phyloP scores from a whole-genome alignment of 192 early-diverging fungal genomes.

The Mortierella alpina region DNA sequence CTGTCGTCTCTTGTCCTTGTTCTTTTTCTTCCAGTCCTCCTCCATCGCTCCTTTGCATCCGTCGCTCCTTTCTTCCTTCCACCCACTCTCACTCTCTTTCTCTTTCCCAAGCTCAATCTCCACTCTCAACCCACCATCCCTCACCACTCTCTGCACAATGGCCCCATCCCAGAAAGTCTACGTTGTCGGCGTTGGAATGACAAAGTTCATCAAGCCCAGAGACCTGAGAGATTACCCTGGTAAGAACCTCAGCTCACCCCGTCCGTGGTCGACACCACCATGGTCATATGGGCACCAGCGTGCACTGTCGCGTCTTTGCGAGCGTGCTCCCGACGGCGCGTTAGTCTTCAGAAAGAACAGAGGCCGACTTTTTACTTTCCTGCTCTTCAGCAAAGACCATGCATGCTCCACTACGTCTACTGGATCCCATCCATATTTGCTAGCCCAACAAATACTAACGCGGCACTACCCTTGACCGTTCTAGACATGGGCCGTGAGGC shows the following conservation, averaged over 20 bases:
- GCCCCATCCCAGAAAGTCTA: conserved; percentile 53
- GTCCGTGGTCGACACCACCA: background rate
- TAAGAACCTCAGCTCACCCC: conserved; percentile 6
- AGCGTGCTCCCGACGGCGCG: no score
- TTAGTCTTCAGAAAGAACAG: no score
- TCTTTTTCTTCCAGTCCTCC: no score
- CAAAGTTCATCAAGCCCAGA: conserved; percentile 69
- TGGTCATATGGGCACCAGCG: no score
- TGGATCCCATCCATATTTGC: background rate
- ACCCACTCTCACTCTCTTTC: background rate
- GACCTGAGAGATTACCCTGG: conserved; percentile 64
- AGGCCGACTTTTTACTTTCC: no score
- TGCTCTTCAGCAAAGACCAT: no score
- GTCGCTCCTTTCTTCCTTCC: background rate
- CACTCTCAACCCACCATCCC: background rate
- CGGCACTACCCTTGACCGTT: no score
- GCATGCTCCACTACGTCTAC: background rate
- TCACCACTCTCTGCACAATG: conserved; percentile 13
- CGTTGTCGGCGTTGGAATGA: conserved; percentile 72
- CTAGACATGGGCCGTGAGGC: conserved; percentile 72
- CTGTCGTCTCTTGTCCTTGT: no score
- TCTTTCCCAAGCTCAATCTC: background rate
- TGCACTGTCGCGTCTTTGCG: no score
- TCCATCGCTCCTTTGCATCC: no score
- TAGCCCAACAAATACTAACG: no score